Evolutionary conservation across 176 grass and related monocot species (phyloP).

Genomic region (Triticum monococcum): DNA sequence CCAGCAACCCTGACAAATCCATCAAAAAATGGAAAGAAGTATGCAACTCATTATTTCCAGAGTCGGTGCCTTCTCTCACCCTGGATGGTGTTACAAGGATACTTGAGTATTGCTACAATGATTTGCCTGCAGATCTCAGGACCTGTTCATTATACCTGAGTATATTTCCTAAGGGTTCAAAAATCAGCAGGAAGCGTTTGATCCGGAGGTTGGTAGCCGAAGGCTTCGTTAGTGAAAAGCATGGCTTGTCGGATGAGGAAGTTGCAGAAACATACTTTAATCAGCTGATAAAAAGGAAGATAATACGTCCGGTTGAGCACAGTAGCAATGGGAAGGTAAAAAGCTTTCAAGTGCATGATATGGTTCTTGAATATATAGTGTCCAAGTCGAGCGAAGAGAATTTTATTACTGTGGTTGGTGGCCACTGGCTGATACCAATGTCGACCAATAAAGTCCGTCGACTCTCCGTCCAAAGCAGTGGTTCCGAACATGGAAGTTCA

Average conservation of each 20-base stretch:
- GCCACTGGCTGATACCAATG: not conserved
- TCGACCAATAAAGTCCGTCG: conserved; percentile 23
- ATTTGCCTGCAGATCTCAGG: not conserved
- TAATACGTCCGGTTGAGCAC: not conserved
- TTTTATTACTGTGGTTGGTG: conserved; percentile 30
- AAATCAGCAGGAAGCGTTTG: not conserved
- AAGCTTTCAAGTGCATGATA: not conserved
- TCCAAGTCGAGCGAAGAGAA: conserved; percentile 21
- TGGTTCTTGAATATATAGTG: conserved; percentile 19
- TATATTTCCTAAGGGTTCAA: not conserved
- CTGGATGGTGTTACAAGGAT: not conserved
- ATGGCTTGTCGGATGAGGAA: not conserved
- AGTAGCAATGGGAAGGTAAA: conserved; percentile 17
- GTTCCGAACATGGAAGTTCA: not conserved
- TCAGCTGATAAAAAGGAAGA: not conserved
- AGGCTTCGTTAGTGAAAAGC: conserved; percentile 12
- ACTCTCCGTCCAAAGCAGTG: not conserved
- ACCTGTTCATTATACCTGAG: conserved; percentile 4
- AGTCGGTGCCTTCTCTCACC: not conserved
- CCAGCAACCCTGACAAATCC: not conserved
- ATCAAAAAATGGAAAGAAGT: not conserved
- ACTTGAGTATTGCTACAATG: conserved; percentile 5
- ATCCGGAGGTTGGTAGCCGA: not conserved
- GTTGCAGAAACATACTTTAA: not conserved
- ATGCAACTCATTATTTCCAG: not conserved